phyloP scores from a whole-genome alignment of 306 rosid species.

The Oemleria cerasiformis region DNA sequence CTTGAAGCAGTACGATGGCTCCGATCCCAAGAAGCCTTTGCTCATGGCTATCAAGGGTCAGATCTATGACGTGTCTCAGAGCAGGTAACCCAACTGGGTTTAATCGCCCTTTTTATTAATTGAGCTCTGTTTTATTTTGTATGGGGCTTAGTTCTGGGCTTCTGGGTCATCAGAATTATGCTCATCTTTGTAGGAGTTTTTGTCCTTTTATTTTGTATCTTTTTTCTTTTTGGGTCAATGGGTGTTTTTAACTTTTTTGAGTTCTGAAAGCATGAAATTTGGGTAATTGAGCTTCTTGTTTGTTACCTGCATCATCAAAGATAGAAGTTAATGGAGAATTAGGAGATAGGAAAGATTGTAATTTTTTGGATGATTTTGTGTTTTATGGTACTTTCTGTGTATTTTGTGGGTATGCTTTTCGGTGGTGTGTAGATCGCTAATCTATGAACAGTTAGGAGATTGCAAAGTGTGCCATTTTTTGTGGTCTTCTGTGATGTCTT shows the following conservation, averaged over 20 bases:
- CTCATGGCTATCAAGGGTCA: slow-evolving; percentile 97
- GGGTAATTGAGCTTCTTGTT: background rate
- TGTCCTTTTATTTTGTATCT: background rate
- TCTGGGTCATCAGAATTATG: slow-evolving; percentile 14
- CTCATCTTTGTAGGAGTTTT: background rate
- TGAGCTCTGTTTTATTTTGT: background rate
- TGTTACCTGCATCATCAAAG: background rate
- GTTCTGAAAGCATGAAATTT: background rate
- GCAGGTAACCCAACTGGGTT: slow-evolving; percentile 55
- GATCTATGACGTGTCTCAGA: slow-evolving; percentile 95
- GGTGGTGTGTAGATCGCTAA: background rate
- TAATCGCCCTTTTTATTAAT: background rate
- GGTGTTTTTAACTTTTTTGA: background rate
- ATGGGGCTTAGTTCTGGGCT: slow-evolving; percentile 12
- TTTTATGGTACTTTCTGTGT: background rate
- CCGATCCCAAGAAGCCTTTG: slow-evolving; percentile 66
- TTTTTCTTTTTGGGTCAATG: background rate
- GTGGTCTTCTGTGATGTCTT: background rate
- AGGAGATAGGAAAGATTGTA: background rate
- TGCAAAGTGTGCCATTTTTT: background rate
- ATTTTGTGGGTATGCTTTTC: background rate
- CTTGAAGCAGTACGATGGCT: slow-evolving; percentile 65
- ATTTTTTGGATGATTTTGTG: background rate
- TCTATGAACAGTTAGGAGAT: background rate
- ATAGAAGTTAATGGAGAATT: too few relatives aligned